Evolutionary conservation across 257 asterid genomes (phyloP), one percentile per base, ranked within the genome.

Genomic region (Gynochthodes officinalis): DNA sequence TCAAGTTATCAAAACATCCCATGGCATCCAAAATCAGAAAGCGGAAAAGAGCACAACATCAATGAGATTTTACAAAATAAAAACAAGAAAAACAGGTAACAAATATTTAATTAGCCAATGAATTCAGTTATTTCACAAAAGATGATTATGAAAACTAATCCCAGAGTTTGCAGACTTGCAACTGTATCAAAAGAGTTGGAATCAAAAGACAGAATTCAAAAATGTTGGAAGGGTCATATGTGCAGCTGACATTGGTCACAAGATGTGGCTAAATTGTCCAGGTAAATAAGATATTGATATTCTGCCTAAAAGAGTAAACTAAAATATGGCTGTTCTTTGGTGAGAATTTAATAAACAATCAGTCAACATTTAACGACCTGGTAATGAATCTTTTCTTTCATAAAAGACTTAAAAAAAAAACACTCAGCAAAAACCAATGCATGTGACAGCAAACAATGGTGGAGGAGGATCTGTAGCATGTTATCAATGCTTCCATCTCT

Each of bases 121-220:
- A 46, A 46, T 44, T 21, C 18, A 35, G 32, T 19, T 52, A 39
- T 69, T 53, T 50, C 13, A 9, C 53, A 69, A n/a, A n/a, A 33
- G 25, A 35, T 48, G n/a, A 68, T 50, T 6, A 21, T n/a, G 28
- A 25, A 67, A 67, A 55, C 63, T 52, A 46, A 67, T 44, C 57
- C 25, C 39, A 11, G 21, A 68, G 8, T 68, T 50, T 33, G 4
- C 7, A 52, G 27, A 30, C 11, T n/a, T 40, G 69, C 23, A 27
- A 64, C 40, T 5, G 21, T 23, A 11, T 64, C n/a, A 40, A 8
- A 42, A 12, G 10, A 67, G 48, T 27, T 61, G 67, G 46, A 61
- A 48, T 16, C 40, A 37, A 14, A 62, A 27, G 16, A 25, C 27
- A 68, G 16, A 54, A 18, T 68, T 33, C 6, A 14, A 35, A 6